These are phyloP conservation scores for Cryphonectria parasitica DNA, from an alignment of 2,329 filamentous ascomycete species.

Conservation along the genomic window DNA sequence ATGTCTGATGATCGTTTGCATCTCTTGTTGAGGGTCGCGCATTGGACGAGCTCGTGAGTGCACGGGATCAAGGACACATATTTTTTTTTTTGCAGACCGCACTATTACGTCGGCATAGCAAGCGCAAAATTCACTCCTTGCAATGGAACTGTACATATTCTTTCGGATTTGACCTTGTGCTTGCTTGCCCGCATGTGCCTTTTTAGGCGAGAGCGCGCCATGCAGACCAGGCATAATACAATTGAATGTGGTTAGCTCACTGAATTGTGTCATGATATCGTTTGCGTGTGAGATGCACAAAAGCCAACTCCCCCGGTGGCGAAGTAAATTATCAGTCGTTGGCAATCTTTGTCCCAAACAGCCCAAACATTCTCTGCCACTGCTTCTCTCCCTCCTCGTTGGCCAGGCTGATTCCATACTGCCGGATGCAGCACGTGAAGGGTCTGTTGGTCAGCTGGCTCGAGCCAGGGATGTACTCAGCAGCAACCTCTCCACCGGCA, in stretches of 20 bases:
- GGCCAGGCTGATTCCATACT: constrained; percentile 64
- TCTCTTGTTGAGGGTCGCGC: neutral
- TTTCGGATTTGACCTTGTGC: neutral
- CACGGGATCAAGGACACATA: neutral
- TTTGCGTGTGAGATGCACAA: neutral
- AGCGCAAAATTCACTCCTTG: constrained; percentile 4
- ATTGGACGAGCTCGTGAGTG: neutral
- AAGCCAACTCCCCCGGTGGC: neutral
- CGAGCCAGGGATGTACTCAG: constrained; percentile 19
- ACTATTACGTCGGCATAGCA: neutral
- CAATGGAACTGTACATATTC: constrained; percentile 10
- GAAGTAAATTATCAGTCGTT: neutral
- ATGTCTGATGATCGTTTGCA: neutral
- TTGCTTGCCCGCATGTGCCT: neutral
- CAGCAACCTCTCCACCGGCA: constrained; percentile 28
- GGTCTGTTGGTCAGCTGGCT: constrained; percentile 55
- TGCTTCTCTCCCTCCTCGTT: constrained; percentile 46
- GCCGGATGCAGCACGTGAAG: constrained; percentile 71
- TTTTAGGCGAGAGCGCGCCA: neutral
- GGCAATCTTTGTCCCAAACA: constrained; percentile 67
- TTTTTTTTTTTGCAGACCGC: neutral
- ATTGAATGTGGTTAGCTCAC: neutral
- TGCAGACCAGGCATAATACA: neutral
- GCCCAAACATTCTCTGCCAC: constrained; percentile 66
- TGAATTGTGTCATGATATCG: neutral